Conservation (phyloP, 1,284 basidiomycete species). For the Cryptococcus wingfieldii region DNA sequence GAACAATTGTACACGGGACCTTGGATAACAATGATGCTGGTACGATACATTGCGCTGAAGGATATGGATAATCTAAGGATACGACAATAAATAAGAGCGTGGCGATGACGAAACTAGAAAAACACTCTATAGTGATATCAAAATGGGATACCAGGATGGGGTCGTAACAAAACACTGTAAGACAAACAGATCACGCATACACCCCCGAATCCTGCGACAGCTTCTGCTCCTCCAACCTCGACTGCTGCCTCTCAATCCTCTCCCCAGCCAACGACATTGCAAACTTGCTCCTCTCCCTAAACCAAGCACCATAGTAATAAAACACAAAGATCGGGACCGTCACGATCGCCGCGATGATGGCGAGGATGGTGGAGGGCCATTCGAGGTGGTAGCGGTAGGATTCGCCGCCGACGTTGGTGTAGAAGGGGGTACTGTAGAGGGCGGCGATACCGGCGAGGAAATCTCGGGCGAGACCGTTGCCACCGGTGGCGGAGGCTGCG, state of each 20-base stretch:
- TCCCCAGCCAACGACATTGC: conserved; percentile 38
- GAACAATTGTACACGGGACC: too few species aligned
- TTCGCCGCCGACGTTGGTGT: conserved; percentile 30
- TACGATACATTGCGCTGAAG: too few species aligned
- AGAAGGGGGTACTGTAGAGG: conserved; percentile 49
- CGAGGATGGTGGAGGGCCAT: conserved; percentile 48
- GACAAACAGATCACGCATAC: too few species aligned
- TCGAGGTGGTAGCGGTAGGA: conserved; percentile 31
- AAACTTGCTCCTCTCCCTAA: conserved; percentile 47
- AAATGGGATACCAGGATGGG: too few species aligned
- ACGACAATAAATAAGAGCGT: too few species aligned
- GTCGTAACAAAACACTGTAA: too few species aligned
- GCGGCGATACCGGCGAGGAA: conserved; percentile 50
- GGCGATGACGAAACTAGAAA: too few species aligned
- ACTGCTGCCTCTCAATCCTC: conserved; percentile 15
- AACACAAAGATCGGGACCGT: conserved; percentile 50
- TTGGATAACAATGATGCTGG: too few species aligned
- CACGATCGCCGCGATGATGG: conserved; percentile 45
- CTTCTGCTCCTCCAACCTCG: conserved; percentile 6
- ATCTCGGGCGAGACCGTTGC: conserved; percentile 39
- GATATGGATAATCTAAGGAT: too few species aligned
- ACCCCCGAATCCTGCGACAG: too few species aligned
- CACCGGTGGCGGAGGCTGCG: conserved; percentile 46
- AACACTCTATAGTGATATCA: too few species aligned
- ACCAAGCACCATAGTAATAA: conserved; percentile 46